phyloP scores from a whole-genome alignment of 805 yeast genomes.

The Candida hispaniensis region DNA sequence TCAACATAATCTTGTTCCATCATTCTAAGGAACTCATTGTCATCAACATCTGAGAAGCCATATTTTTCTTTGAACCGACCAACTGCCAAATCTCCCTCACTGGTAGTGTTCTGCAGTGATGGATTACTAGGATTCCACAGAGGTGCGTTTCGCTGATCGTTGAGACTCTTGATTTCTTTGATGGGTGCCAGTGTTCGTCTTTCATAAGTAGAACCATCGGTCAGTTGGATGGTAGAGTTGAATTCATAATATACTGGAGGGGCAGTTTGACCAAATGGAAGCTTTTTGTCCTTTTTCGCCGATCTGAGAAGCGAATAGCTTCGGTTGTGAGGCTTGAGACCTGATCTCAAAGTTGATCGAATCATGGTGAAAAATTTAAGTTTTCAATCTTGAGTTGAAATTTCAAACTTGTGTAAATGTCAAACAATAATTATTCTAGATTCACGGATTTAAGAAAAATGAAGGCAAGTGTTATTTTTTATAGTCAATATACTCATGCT shows the following conservation, averaged over 20 bases:
- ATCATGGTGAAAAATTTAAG: too few relatives aligned
- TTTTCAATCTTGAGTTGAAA: too few relatives aligned
- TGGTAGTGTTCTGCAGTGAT: slow-evolving; percentile 61
- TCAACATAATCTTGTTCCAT: slow-evolving; percentile 48
- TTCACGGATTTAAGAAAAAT: too few relatives aligned
- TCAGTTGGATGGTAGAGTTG: slow-evolving; percentile 76
- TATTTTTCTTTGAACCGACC: slow-evolving; percentile 30
- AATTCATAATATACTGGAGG: slow-evolving; percentile 90
- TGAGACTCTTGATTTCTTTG: slow-evolving; percentile 70
- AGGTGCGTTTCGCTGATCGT: slow-evolving; percentile 78
- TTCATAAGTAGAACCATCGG: slow-evolving; percentile 83
- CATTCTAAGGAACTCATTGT: slow-evolving; percentile 47
- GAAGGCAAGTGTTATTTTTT: too few relatives aligned
- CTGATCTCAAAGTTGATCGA: too few relatives aligned
- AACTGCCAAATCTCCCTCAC: slow-evolving; percentile 75
- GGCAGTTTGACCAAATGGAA: slow-evolving; percentile 63
- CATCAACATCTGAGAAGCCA: slow-evolving; percentile 22
- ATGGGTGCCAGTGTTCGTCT: slow-evolving; percentile 85
- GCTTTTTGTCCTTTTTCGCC: slow-evolving; percentile 22
- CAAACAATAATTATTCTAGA: too few relatives aligned
- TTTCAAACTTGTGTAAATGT: too few relatives aligned
- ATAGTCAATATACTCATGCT: too few relatives aligned
- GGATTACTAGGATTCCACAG: slow-evolving; percentile 84
- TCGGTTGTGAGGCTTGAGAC: too few relatives aligned
- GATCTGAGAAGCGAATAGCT: slow-evolving; percentile 13